Evolutionary conservation across 371 early-diverging fungal genomes (phyloP).

Genomic region (Saksenaea vasiformis): DNA sequence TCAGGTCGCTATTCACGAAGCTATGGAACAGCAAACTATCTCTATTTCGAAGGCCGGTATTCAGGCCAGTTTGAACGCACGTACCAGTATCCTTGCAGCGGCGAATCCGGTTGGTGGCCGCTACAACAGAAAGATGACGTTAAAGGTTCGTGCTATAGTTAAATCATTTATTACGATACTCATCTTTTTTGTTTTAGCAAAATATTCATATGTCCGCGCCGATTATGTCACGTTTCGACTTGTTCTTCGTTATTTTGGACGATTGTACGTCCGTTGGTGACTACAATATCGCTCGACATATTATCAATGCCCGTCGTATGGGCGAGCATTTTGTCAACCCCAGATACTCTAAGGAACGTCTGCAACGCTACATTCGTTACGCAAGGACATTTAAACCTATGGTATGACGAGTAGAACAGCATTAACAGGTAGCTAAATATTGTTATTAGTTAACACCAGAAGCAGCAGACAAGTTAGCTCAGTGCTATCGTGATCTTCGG

Average conservation of each 20-base stretch:
- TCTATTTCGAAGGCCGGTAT: conserved; percentile 99
- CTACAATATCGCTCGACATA: conserved; percentile 91
- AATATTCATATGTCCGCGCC: conserved; percentile 98
- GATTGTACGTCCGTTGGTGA: conserved; percentile 94
- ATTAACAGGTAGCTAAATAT: background rate
- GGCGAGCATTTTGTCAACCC: conserved; percentile 73
- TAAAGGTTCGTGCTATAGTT: conserved; percentile 61
- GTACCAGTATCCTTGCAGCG: conserved; percentile 98
- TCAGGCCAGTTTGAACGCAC: conserved; percentile 98
- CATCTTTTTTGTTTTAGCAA: conserved; percentile 60
- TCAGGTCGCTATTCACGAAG: conserved; percentile 99
- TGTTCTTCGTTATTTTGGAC: conserved; percentile 99
- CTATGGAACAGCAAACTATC: conserved; percentile 99
- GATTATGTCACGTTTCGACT: conserved; percentile 99
- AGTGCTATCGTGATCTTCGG: conserved; percentile 90
- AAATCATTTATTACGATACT: background rate
- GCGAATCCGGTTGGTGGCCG: conserved; percentile 98
- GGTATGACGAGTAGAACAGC: conserved; percentile 30
- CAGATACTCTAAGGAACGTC: conserved; percentile 75
- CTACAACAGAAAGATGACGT: conserved; percentile 92
- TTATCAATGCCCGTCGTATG: conserved; percentile 89
- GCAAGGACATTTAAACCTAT: conserved; percentile 90
- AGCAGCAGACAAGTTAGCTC: conserved; percentile 78
- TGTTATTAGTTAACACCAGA: conserved; percentile 72
- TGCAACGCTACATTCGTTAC: conserved; percentile 86